Evolutionary conservation across 331 rosid species (phyloP), one percentile per base, ranked within the genome.

Genomic region (Pyrus hybrid): DNA sequence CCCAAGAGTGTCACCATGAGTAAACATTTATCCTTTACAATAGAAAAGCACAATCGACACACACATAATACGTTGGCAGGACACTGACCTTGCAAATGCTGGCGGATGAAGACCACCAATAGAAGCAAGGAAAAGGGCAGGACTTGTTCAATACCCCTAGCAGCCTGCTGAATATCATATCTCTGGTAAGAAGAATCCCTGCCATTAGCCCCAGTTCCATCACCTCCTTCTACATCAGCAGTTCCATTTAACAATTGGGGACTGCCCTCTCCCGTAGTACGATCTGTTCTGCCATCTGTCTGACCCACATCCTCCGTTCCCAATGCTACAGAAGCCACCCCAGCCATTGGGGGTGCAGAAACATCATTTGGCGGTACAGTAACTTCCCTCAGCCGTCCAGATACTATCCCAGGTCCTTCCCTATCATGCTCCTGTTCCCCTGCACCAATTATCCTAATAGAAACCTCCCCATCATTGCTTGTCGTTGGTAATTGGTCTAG

Each of bases 131-230:
- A 90, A 78, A 94, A 91, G n/a, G 99, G 97, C 67, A 94, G 85
- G 25, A 92, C 88, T 82, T 94, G 97, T 77, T 91, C 99, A 81
- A 94, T 87, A 93, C 99, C 89, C 86, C 95, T 83, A 58, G 99
- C 96, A 13, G 93, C 99, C 87, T 94, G 99, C 80, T 94, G 99
- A 86, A 94, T 92, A 70, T 94, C 99, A 18, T 94, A 94, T 81
- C 99, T 89, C 78, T 90, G 97, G 82, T 92, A 94, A 29, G 99
- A 88, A 64, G 99, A 92, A 74, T 94, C 99, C 84, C 99, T 91
- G 68, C 86, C 89, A 82, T 87, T 89, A 6, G 83, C 70, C 63
- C 87, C 91, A 60, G 69, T 85, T 4, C 82, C 96, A 14, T 82
- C 96, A n/a, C 70, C 86, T 4, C 79, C 77, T 60, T 80, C 91